Evolutionary conservation across 1,139 yeast species (phyloP), one percentile per base, ranked within the genome.

Genomic region (Kurtzmaniella quercitrusa): DNA sequence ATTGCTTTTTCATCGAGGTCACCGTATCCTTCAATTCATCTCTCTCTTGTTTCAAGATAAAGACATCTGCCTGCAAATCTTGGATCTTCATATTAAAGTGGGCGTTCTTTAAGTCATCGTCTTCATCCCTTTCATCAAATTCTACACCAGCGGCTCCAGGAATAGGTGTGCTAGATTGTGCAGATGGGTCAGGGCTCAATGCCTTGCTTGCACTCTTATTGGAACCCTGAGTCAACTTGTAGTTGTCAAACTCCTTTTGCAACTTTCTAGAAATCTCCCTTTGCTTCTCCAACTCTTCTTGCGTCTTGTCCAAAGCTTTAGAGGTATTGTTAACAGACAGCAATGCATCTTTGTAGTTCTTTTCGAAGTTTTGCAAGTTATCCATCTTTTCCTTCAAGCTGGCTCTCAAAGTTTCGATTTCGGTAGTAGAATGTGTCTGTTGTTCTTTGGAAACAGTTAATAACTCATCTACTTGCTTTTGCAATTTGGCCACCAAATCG

Each of bases 21-120:
- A 82, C 77, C 48, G 74, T 81, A 29, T 82, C 83, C 55, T 85
- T 84, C 60, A 87, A 68, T 54, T 82, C 86, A 57, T 89, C 94
- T 52, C 95, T 77, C 63, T 89, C 96, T 63, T 88, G 93, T 54
- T 82, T 83, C 55, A 85, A 73, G 49, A 89, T 85, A 54, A 77
- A 85, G 55, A 89, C 70, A 59, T 88, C 95, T 2, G 96, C 95
- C 55, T 88, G 87, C 55, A 89, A 69, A 55, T 89, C 96, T 55
- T 86, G 82, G 39, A 89, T 75, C 62, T 84, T 87, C 70, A 88
- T 73, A 52, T 83, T 85, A 57, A 77, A 84, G 53, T 85, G 91
- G 36, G 88, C 88, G 51, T 75, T 78, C 40, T 71, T 68, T 46
- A 80, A 71, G 43, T 70, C 77, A 41, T 65, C 70, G 27, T 69